Evolutionary conservation across 352 stramenopile genomes (phyloP).

Genomic region (Achlya hypogyna): DNA sequence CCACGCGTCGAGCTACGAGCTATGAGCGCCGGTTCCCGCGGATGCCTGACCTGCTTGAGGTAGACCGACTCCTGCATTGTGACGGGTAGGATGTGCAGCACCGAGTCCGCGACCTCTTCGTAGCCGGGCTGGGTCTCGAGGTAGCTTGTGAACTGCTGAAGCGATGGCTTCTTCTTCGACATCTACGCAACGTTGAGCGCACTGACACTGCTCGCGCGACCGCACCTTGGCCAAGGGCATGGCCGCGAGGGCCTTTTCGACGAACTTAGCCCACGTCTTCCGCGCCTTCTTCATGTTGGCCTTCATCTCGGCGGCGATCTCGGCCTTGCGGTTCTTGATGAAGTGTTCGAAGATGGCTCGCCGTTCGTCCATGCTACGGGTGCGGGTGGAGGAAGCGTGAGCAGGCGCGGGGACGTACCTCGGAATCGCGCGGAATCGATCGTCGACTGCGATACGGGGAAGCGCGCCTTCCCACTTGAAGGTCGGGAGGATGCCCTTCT

Average conservation of each 20-base stretch:
- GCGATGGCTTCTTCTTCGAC: slow-evolving; percentile 39
- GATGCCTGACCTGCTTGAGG: slow-evolving; percentile 26
- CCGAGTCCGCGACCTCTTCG: slow-evolving; percentile 27
- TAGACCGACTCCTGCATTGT: slow-evolving; percentile 49
- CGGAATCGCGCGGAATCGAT: slow-evolving; percentile 53
- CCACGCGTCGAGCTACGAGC: slow-evolving; percentile 4
- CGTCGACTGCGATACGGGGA: slow-evolving; percentile 58
- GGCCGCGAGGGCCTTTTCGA: slow-evolving; percentile 34
- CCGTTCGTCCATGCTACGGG: slow-evolving; percentile 61
- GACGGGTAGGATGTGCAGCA: slow-evolving; percentile 31
- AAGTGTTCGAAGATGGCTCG: slow-evolving; percentile 75
- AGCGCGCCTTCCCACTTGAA: slow-evolving; percentile 74
- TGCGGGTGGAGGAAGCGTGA: neutral
- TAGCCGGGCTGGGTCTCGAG: slow-evolving; percentile 26
- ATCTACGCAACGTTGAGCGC: slow-evolving; percentile 6
- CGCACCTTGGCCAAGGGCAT: neutral
- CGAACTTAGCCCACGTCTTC: slow-evolving; percentile 33
- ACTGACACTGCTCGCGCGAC: neutral
- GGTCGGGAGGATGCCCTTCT: slow-evolving; percentile 81
- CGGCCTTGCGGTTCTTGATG: slow-evolving; percentile 55
- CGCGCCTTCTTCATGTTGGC: slow-evolving; percentile 54
- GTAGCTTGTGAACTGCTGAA: slow-evolving; percentile 45
- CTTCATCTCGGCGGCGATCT: slow-evolving; percentile 72
- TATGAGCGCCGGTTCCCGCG: neutral
- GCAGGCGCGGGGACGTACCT: slow-evolving; percentile 26